A percentile compares a stretch with the other conserved stretches of the same genome.
Evolutionary conservation across 108 stramenopile species (phyloP).

Genomic region (Epithemia pelagica): DNA sequence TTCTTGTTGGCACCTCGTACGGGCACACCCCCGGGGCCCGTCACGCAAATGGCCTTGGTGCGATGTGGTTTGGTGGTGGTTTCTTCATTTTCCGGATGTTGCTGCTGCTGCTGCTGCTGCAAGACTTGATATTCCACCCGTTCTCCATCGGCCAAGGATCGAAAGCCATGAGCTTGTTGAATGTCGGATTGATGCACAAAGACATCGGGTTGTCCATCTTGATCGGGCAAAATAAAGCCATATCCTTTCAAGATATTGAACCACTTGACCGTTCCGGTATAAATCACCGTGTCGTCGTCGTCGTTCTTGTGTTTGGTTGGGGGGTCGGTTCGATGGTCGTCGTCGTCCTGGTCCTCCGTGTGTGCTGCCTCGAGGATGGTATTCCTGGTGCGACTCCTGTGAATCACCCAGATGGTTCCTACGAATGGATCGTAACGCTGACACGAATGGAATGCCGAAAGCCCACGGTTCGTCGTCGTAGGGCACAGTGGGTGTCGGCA

Average conservation of each 20-base stretch:
- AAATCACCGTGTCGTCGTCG: not conserved
- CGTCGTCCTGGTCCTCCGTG: not conserved
- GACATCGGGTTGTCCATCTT: conserved; percentile 27
- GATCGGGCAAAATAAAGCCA: conserved; percentile 48
- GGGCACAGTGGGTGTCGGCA: too few species aligned
- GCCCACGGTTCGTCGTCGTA: too few species aligned
- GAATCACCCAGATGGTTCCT: too few species aligned
- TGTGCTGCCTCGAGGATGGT: too few species aligned
- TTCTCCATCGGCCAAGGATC: conserved; percentile 42
- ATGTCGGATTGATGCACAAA: conserved; percentile 47
- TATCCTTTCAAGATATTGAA: conserved; percentile 58
- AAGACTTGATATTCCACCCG: conserved; percentile 51
- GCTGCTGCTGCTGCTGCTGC: too few species aligned
- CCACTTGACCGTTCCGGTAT: conserved; percentile 45
- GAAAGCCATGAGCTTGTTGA: conserved; percentile 23
- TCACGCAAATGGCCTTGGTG: conserved; percentile 54
- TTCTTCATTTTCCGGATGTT: conserved; percentile 2
- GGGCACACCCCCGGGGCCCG: conserved; percentile 65
- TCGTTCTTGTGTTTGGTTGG: too few species aligned
- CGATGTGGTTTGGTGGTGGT: conserved; percentile 27
- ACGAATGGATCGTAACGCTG: too few species aligned
- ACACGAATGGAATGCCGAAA: too few species aligned
- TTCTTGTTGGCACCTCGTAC: conserved; percentile 42
- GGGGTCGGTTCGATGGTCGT: too few species aligned
- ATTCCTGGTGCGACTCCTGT: too few species aligned